phyloP scores from a whole-genome alignment of 306 rosid genomes.

The Lathyrus aphaca region DNA sequence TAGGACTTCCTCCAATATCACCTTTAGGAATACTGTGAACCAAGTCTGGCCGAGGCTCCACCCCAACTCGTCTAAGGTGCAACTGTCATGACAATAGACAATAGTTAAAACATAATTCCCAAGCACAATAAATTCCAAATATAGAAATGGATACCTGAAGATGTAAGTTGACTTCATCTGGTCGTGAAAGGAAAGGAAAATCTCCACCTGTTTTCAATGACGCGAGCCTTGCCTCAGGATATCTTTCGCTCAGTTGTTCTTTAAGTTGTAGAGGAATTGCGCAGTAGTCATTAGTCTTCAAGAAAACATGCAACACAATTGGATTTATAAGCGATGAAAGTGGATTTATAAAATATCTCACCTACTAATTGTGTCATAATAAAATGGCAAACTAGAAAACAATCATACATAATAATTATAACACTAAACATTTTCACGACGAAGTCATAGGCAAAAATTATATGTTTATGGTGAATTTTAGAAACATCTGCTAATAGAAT shows the following conservation, averaged over 20 bases:
- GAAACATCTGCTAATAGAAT: conserved; percentile 21
- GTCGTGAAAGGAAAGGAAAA: conserved; percentile 97
- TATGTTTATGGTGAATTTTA: conserved; percentile 1
- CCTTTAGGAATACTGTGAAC: conserved; percentile 62
- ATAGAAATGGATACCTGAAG: conserved; percentile 63
- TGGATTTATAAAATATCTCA: conserved; percentile 30
- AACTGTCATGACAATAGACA: conserved; percentile 54
- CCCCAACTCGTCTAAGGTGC: conserved; percentile 96
- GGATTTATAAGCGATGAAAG: conserved; percentile 14
- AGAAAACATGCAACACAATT: conserved; percentile 39
- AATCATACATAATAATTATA: neutral
- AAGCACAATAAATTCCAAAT: neutral
- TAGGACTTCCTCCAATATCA: conserved; percentile 70
- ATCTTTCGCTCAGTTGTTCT: conserved; percentile 88
- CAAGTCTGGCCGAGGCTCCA: conserved; percentile 80
- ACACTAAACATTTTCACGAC: neutral
- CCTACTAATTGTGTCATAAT: conserved; percentile 18
- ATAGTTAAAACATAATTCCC: conserved; percentile 30
- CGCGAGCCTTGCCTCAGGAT: conserved; percentile 89
- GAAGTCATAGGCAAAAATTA: neutral
- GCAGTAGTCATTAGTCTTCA: conserved; percentile 92
- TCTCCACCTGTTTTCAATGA: conserved; percentile 89
- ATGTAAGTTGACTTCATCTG: conserved; percentile 98
- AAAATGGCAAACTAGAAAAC: conserved; percentile 25
- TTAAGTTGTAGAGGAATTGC: conserved; percentile 91